Conservation (phyloP, 2,329 filamentous ascomycete species). For the Exophiala xenobiotica region DNA sequence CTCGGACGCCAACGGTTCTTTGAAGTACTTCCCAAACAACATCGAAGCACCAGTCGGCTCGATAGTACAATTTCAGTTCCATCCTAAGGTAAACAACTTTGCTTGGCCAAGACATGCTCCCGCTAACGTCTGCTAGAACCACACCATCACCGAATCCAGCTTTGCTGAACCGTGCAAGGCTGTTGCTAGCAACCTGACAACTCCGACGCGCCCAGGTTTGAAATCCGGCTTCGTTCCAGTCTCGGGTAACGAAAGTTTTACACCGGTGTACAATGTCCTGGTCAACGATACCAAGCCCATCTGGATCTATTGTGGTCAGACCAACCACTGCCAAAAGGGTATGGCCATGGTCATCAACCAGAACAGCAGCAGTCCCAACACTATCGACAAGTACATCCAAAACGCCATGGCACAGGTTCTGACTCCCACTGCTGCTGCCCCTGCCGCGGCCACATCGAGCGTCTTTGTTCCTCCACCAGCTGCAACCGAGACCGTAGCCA, state of each 20-base stretch:
- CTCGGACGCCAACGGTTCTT: conserved; percentile 51
- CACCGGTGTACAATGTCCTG: conserved; percentile 69
- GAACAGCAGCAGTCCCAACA: conserved; percentile 24
- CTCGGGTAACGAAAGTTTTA: conserved; percentile 48
- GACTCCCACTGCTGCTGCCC: conserved; percentile 2
- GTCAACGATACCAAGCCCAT: conserved; percentile 69
- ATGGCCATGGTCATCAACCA: conserved; percentile 75
- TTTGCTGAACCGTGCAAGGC: conserved; percentile 71
- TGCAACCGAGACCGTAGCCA: background rate
- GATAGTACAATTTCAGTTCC: conserved; percentile 53
- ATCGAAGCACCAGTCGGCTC: conserved; percentile 62
- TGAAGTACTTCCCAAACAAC: conserved; percentile 66
- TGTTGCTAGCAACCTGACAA: conserved; percentile 51
- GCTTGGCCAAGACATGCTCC: no score
- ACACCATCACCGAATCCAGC: conserved; percentile 75
- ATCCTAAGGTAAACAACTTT: conserved; percentile 45
- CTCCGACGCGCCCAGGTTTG: conserved; percentile 49
- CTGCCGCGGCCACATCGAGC: background rate
- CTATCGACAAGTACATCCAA: conserved; percentile 28
- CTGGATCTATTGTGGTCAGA: conserved; percentile 78
- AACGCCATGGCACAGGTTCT: conserved; percentile 25
- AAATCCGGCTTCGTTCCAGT: conserved; percentile 56
- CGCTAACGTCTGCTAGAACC: conserved; percentile 57
- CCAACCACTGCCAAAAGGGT: conserved; percentile 69
- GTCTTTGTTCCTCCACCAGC: conserved; percentile 6